phyloP scores from a whole-genome alignment of 2,329 filamentous ascomycete genomes.

The Neonectria ditissima region DNA sequence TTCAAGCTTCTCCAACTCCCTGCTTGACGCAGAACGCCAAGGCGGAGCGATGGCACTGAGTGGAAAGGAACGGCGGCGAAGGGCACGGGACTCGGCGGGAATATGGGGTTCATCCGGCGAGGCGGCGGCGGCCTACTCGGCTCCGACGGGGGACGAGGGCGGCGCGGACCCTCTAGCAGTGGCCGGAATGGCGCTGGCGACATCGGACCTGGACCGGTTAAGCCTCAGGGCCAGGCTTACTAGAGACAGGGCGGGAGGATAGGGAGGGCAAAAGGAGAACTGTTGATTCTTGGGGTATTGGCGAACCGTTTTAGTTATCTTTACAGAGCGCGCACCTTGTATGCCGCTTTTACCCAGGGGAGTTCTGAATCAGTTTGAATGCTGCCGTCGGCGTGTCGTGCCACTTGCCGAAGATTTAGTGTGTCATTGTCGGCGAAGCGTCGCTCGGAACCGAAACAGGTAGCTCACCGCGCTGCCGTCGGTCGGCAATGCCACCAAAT shows the following conservation, averaged over 20 bases:
- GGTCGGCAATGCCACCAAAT: neutral
- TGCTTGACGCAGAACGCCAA: constrained; percentile 11
- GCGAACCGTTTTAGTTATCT: constrained; percentile 5
- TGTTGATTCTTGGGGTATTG: neutral
- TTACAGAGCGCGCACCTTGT: constrained; percentile 12
- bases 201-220: constrained; percentile 49
- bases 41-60: constrained; percentile 33
- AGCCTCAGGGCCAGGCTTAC: constrained; percentile 43
- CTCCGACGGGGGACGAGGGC: constrained; percentile 35
- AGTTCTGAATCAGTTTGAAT: constrained; percentile 1
- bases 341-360: constrained; percentile 18
- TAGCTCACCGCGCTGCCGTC: constrained; percentile 8
- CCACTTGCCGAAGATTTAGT: constrained; percentile 10
- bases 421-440: constrained; percentile 10
- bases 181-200: constrained; percentile 46
- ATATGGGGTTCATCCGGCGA: constrained; percentile 40
- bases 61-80: constrained; percentile 47
- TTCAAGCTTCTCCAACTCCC: constrained; percentile 33
- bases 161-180: constrained; percentile 42
- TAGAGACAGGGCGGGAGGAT: constrained; percentile 18
- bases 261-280: neutral
- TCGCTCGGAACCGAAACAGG: constrained; percentile 19
- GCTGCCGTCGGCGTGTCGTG: constrained; percentile 17
- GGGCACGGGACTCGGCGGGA: constrained; percentile 46
- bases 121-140: constrained; percentile 32